Conservation (phyloP, 768 basidiomycete species). For the Lyophyllum decastes region DNA sequence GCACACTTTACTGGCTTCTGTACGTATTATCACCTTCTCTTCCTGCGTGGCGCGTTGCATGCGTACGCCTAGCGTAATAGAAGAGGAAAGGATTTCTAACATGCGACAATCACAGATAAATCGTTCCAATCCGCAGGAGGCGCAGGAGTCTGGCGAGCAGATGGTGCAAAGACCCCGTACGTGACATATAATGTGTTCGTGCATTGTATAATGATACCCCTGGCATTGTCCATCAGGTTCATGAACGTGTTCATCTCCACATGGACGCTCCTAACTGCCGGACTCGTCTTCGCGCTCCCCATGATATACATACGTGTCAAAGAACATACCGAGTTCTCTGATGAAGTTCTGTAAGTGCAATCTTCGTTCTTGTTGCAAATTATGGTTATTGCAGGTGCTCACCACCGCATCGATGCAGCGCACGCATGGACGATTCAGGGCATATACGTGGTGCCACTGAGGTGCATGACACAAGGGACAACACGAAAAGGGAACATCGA, state of each 20-base stretch:
- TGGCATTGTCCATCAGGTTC: no score
- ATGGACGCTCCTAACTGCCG: conserved; percentile 68
- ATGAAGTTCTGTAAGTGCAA: conserved; percentile 50
- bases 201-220: neutral
- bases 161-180: conserved; percentile 53
- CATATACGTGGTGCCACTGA: conserved; percentile 23
- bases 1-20: conserved; percentile 84
- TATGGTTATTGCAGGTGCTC: no score
- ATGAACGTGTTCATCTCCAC: conserved; percentile 51
- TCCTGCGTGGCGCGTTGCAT: neutral
- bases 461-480: neutral
- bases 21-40: conserved; percentile 36
- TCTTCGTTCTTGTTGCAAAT: neutral
- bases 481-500: neutral
- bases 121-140: conserved; percentile 78
- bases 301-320: conserved; percentile 75
- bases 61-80: neutral
- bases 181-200: neutral
- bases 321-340: conserved; percentile 53
- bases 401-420: conserved; percentile 22
- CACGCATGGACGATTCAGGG: conserved; percentile 45
- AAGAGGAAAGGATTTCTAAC: neutral
- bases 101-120: conserved; percentile 48
- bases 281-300: conserved; percentile 66
- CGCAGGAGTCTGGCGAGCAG: conserved; percentile 72